Conservation (phyloP, 768 basidiomycete species). For the Russula sp. region DNA sequence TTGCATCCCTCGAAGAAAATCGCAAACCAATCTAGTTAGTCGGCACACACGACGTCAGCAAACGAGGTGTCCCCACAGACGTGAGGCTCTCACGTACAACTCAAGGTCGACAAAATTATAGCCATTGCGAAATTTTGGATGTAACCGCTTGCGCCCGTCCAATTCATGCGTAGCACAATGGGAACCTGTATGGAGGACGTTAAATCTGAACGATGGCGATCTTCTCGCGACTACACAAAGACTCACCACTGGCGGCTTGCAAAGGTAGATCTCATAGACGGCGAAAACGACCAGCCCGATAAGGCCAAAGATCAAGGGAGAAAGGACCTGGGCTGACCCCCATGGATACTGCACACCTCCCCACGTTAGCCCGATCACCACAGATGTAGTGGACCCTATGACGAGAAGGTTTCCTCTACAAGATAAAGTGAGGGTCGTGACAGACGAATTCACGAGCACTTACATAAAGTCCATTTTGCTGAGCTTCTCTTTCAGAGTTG, state of each 20-base stretch:
- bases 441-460: background rate
- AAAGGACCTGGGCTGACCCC: constrained; percentile 34
- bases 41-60: background rate
- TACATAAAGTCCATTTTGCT: constrained; percentile 35
- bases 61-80: background rate
- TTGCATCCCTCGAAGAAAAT: constrained; percentile 37
- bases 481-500: constrained; percentile 29
- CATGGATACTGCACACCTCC: constrained; percentile 39
- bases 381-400: constrained; percentile 26
- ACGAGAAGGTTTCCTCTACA: constrained; percentile 33
- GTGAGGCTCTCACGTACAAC: background rate
- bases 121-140: constrained; percentile 29
- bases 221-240: no score
- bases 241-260: constrained; percentile 32
- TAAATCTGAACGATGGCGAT: background rate
- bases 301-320: constrained; percentile 36
- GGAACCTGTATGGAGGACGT: constrained; percentile 27
- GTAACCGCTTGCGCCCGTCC: constrained; percentile 31
- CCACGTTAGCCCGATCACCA: constrained; percentile 33
- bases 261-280: constrained; percentile 31
- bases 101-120: constrained; percentile 21
- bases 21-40: constrained; percentile 32
- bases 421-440: background rate
- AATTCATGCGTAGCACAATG: constrained; percentile 27
- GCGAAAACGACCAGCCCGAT: constrained; percentile 32